Conservation (phyloP, 345 rosid species). For the Sonneratia caseolaris region DNA sequence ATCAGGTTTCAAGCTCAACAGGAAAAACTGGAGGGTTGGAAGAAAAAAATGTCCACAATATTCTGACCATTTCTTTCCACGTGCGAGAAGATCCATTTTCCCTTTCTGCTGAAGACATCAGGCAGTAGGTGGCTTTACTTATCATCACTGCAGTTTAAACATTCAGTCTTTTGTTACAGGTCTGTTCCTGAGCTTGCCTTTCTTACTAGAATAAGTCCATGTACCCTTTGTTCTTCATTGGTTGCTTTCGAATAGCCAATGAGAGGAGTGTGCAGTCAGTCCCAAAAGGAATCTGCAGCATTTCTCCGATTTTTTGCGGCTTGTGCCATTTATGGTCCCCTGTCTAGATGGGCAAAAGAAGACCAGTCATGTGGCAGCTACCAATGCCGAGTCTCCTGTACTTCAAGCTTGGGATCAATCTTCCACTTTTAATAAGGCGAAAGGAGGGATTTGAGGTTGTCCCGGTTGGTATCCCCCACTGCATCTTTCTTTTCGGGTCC, state of each 20-base stretch:
- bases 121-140: background rate
- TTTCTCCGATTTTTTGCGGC: constrained; percentile 3
- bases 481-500: background rate
- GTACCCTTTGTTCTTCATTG: background rate
- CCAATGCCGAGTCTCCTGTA: background rate
- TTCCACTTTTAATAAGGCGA: constrained; percentile 1
- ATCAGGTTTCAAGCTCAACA: constrained; percentile 3
- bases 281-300: background rate
- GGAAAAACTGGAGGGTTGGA: background rate
- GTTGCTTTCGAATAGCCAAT: background rate
- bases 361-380: background rate
- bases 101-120: background rate
- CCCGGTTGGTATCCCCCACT: background rate
- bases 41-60: background rate
- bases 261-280: background rate
- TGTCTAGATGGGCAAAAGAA: background rate
- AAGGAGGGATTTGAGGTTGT: constrained; percentile 1
- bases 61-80: constrained; percentile 1
- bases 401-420: constrained; percentile 4
- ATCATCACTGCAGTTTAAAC: background rate
- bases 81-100: background rate
- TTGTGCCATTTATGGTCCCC: constrained; percentile 5
- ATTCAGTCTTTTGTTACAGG: background rate
- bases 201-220: background rate
- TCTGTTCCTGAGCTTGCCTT: background rate